These are phyloP conservation scores for Trichosporon sp. DNA, from an alignment of 1,284 basidiomycete species.

Conservation along the genomic window DNA sequence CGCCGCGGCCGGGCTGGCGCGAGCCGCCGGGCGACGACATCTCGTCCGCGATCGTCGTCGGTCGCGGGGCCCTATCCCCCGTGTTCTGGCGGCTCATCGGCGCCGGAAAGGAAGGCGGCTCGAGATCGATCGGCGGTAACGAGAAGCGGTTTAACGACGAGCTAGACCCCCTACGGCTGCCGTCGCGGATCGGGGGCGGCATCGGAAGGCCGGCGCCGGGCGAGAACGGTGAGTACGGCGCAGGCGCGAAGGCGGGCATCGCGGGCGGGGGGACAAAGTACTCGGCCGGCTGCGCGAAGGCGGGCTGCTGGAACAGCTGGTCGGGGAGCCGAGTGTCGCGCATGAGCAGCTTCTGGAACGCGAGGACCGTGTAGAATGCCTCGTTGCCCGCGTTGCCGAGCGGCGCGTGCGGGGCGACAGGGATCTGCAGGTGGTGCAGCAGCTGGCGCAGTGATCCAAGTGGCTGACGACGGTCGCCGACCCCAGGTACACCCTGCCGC, in stretches of 20 bases:
- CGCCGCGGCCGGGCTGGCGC: slow-evolving; percentile 5
- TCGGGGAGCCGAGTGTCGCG: slow-evolving; percentile 42
- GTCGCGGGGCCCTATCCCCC: slow-evolving; percentile 12
- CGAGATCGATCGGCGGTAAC: slow-evolving; percentile 13
- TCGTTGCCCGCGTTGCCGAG: slow-evolving; percentile 50
- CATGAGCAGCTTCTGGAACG: slow-evolving; percentile 50
- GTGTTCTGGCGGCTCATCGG: slow-evolving; percentile 18
- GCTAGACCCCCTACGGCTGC: slow-evolving; percentile 13
- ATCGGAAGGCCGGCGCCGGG: slow-evolving; percentile 18
- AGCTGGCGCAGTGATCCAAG: slow-evolving; percentile 37
- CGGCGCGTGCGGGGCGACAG: slow-evolving; percentile 42
- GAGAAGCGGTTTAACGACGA: slow-evolving; percentile 19
- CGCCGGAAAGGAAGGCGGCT: slow-evolving; percentile 21
- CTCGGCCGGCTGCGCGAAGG: slow-evolving; percentile 7
- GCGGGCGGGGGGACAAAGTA: slow-evolving; percentile 5
- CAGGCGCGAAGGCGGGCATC: slow-evolving; percentile 4
- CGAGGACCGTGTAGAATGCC: slow-evolving; percentile 49
- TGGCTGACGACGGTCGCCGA: slow-evolving; percentile 35
- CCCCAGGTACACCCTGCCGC: slow-evolving; percentile 31
- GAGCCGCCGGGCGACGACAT: background rate
- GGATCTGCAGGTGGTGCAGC: slow-evolving; percentile 45
- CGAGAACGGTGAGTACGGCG: slow-evolving; percentile 9
- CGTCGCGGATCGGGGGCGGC: slow-evolving; percentile 19
- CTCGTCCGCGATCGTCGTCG: slow-evolving; percentile 10
- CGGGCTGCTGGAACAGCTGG: slow-evolving; percentile 27